Percentiles rank a stretch among this genome's conserved stretches.
phyloP scores from a whole-genome alignment of 495 filamentous ascomycete genomes.

The Peziza echinospora region DNA sequence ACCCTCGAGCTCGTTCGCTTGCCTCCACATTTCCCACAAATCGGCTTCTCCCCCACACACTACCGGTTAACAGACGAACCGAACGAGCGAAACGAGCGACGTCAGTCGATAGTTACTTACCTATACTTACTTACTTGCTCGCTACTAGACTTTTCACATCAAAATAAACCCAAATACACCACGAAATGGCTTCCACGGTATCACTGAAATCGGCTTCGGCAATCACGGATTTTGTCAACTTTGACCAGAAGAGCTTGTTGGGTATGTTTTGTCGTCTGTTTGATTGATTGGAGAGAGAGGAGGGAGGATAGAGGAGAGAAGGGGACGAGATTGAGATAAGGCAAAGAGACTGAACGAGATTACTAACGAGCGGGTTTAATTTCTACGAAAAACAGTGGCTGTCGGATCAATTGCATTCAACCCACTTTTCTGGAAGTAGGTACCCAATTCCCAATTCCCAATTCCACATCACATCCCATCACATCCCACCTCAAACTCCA shows the following conservation, averaged over 20 bases:
- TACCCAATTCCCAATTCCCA: slow-evolving; percentile 4
- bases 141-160: no score
- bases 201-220: slow-evolving; percentile 1
- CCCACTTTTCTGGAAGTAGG: slow-evolving; percentile 63
- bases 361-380: not conserved
- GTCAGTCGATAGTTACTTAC: no score
- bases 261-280: slow-evolving; percentile 23
- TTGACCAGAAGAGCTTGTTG: slow-evolving; percentile 41
- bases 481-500: not conserved
- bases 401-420: slow-evolving; percentile 49
- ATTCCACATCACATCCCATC: not conserved
- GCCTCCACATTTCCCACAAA: no score
- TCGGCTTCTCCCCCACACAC: no score
- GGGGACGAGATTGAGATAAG: not conserved
- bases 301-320: not conserved
- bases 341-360: not conserved
- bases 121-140: no score
- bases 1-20: no score
- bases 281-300: not conserved
- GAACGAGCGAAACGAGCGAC: no score
- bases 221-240: slow-evolving; percentile 32
- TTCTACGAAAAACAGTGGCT: slow-evolving; percentile 30
- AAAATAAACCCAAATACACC: no score
- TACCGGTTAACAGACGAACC: no score
- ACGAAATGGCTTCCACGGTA: no score